These are phyloP conservation scores for Cymbomonas tetramitiformis DNA, from an alignment of 139 green algal genomes.

Conservation along the genomic window DNA sequence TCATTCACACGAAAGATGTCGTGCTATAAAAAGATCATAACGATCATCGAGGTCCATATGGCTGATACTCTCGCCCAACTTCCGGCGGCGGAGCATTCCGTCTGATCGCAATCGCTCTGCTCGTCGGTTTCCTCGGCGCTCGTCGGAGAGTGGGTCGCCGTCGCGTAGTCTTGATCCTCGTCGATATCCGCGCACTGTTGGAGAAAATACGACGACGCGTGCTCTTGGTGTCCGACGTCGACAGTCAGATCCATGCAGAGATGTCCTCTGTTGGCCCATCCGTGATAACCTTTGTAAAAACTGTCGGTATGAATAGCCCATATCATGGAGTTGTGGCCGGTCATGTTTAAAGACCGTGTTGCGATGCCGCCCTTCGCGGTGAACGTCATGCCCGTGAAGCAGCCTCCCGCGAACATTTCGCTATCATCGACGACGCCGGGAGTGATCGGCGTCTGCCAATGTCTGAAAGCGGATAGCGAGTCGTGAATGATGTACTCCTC, in stretches of 20 bases:
- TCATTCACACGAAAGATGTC: too few relatives aligned
- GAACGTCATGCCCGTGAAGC: slow-evolving; percentile 6
- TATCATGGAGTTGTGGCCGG: slow-evolving; percentile 4
- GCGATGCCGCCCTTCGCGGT: not conserved
- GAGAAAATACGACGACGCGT: too few relatives aligned
- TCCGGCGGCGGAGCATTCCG: too few relatives aligned
- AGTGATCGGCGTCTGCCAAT: not conserved
- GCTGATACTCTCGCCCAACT: too few relatives aligned
- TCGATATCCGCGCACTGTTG: too few relatives aligned
- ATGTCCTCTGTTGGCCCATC: not conserved
- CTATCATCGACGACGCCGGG: not conserved
- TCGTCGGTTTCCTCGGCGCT: too few relatives aligned
- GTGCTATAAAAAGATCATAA: too few relatives aligned
- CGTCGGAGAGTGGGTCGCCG: too few relatives aligned
- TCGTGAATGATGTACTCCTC: slow-evolving; percentile 14
- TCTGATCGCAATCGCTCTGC: too few relatives aligned
- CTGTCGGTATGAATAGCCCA: slow-evolving; percentile 8
- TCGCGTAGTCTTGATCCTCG: too few relatives aligned
- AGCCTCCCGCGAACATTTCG: not conserved
- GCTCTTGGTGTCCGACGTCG: too few relatives aligned
- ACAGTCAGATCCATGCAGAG: not conserved
- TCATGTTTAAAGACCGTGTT: not conserved
- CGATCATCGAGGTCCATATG: too few relatives aligned
- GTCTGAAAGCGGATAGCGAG: not conserved
- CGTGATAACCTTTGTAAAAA: slow-evolving; percentile 15